Percentiles rank a stretch among this genome's conserved stretches.
Conservation (phyloP, 2,329 filamentous ascomycete genomes). For the Huntiella decipiens region DNA sequence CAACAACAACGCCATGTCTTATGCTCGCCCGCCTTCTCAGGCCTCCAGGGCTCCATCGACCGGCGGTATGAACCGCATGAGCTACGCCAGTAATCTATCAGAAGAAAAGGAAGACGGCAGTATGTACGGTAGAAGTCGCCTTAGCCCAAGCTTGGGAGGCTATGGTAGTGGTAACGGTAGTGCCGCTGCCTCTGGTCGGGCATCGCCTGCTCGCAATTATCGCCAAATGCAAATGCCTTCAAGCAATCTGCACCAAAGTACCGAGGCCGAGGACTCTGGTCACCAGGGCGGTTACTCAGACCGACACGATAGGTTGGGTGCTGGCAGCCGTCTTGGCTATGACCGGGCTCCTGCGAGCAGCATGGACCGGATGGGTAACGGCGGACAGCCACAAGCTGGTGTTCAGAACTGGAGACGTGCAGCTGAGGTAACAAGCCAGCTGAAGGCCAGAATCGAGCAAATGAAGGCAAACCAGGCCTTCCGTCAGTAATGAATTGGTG, state of each 20-base stretch:
- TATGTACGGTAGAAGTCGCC: conserved; percentile 29
- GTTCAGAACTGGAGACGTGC: conserved; percentile 93
- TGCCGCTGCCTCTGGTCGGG: conserved; percentile 27
- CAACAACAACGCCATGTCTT: conserved; percentile 2
- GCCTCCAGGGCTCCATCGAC: conserved; percentile 18
- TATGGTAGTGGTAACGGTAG: neutral
- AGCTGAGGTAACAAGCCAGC: conserved; percentile 89
- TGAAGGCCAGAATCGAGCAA: conserved; percentile 94
- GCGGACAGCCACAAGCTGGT: conserved; percentile 19
- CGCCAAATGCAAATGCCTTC: conserved; percentile 17
- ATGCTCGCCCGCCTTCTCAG: conserved; percentile 7
- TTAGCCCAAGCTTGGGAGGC: conserved; percentile 32
- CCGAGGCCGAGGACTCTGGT: conserved; percentile 5
- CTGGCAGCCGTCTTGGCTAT: neutral
- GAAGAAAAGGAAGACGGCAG: conserved; percentile 54
- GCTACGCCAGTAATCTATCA: conserved; percentile 45
- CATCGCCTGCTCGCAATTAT: conserved; percentile 38
- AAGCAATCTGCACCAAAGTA: conserved; percentile 2
- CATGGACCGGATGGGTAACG: conserved; percentile 4
- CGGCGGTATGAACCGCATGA: conserved; percentile 29
- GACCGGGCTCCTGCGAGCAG: neutral
- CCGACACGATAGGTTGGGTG: neutral
- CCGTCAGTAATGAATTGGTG: conserved; percentile 2
- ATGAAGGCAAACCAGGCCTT: conserved; percentile 52
- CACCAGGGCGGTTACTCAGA: conserved; percentile 7